Base-by-base conservation (phyloP, 805 yeast species). In the Cephaloascus fragrans region DNA sequence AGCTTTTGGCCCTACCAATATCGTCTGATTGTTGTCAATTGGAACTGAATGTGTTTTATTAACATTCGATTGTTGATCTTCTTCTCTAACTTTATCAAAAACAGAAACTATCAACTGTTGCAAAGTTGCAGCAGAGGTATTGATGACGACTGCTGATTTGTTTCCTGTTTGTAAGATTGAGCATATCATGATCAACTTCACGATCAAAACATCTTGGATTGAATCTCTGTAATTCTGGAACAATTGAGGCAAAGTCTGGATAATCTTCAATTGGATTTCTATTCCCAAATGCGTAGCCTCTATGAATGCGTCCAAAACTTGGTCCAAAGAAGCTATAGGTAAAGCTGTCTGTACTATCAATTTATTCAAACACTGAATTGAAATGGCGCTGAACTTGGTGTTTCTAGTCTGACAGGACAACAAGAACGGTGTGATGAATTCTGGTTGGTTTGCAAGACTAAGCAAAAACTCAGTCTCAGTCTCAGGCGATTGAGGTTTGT, bases 111-210 rank as follows among this genome's bases (percentile, higher is more conserved):
- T 71, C 34, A 93, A 61, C 55, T 93, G 97, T 45, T 88, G 94
- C 35, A 88, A 70, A 3, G 97, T 87, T 2, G 97, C 98, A 37
- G 86, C 79, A 0, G 97, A 96, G 0, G 97, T 85, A 50, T 88
- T 89, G 12, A 77, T 70, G 4, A 93, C 95, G 48, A 85, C 84
- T 0, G 83, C 75, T 4, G 80, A 72, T 48, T 83, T 82, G 44
- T 77, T 82, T 12, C 77, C 70, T 12, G 76, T 62, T 41, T 85
- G 88, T 37, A 93, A 66, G 26, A 77, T 71, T 0, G 93, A 72
- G 52, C 95, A 85, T 2, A 90, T 76, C 18, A 66, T 62, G 17
- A 90, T 59, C 10, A 86, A 57, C 44, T 74, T 74, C 5, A 79
- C 64, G 28, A 88, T 64, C 14, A 73, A 54, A 0, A 62, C 69